These are phyloP conservation scores for Crithidia sp. DNA, from an alignment of 208 protist genomes.

Conservation along the genomic window DNA sequence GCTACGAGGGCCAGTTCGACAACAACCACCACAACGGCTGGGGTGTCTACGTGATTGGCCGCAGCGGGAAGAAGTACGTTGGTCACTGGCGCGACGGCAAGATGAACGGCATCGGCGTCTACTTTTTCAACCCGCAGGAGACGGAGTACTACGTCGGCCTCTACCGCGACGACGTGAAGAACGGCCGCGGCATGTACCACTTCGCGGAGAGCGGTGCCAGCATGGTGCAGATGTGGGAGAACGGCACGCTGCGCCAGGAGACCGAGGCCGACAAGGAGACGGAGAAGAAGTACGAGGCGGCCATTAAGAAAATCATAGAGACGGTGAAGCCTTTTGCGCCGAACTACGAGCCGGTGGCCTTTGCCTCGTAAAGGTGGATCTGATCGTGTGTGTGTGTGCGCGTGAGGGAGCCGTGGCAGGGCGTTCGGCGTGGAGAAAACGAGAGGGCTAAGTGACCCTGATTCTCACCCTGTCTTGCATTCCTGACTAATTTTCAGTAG, in stretches of 20 bases:
- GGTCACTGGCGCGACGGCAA: conserved; percentile 86
- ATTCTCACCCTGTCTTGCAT: too few species aligned
- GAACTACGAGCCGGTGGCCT: conserved; percentile 65
- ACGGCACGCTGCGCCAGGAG: conserved; percentile 78
- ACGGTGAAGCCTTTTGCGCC: conserved; percentile 67
- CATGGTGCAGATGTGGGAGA: conserved; percentile 82
- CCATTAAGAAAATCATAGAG: conserved; percentile 68
- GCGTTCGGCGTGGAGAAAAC: too few species aligned
- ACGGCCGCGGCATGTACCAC: conserved; percentile 86
- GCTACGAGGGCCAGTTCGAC: conserved; percentile 89
- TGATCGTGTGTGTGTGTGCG: background rate
- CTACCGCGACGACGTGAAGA: conserved; percentile 85
- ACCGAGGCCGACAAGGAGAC: conserved; percentile 45
- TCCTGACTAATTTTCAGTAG: too few species aligned
- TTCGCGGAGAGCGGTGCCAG: conserved; percentile 76
- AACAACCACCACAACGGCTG: conserved; percentile 90
- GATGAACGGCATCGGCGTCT: conserved; percentile 90
- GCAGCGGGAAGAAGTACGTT: conserved; percentile 88
- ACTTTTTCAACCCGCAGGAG: conserved; percentile 90
- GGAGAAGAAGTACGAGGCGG: conserved; percentile 54
- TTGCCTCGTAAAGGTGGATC: conserved; percentile 21
- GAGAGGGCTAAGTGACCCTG: too few species aligned
- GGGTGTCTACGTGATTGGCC: conserved; percentile 89
- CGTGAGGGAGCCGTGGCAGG: too few species aligned
- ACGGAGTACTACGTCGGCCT: conserved; percentile 89